A percentile compares a stretch with the other conserved stretches of the same genome.
These are phyloP conservation scores for Immersiella caudata DNA, from an alignment of 495 filamentous ascomycete species.

Conservation along the genomic window DNA sequence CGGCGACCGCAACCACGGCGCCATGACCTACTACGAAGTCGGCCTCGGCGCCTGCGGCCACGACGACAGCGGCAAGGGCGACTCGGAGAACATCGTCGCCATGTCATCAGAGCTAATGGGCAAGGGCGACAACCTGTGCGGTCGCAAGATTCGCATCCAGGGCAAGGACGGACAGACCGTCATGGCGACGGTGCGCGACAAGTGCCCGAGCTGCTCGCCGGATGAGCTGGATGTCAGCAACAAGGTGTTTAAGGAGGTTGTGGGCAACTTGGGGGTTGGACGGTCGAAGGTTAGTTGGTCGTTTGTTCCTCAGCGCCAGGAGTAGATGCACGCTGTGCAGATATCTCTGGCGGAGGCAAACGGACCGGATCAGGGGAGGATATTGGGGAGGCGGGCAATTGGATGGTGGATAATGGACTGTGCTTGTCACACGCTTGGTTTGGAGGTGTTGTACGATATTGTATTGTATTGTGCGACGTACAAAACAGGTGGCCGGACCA, in stretches of 20 bases:
- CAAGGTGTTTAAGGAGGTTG: slow-evolving; percentile 44
- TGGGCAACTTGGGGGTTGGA: slow-evolving; percentile 38
- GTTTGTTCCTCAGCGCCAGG: background rate
- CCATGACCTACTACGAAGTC: slow-evolving; percentile 50
- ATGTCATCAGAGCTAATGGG: slow-evolving; percentile 40
- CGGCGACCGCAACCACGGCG: slow-evolving; percentile 34
- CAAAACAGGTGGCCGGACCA: no score
- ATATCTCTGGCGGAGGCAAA: background rate
- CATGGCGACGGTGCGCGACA: slow-evolving; percentile 65
- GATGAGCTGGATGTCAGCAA: slow-evolving; percentile 51
- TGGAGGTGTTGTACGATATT: no score
- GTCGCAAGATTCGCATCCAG: slow-evolving; percentile 61
- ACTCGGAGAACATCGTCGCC: slow-evolving; percentile 43
- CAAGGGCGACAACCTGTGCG: slow-evolving; percentile 56
- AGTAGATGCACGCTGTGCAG: background rate
- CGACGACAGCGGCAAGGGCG: slow-evolving; percentile 40
- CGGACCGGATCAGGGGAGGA: background rate
- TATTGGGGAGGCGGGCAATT: background rate
- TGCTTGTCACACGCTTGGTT: no score
- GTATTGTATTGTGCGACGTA: no score
- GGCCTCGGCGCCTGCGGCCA: slow-evolving; percentile 47
- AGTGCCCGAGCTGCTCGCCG: slow-evolving; percentile 64
- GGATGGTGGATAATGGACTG: no score
- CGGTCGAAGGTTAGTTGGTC: slow-evolving; percentile 26
- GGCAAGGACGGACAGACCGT: slow-evolving; percentile 52